Evolutionary conservation across 2,329 filamentous ascomycete species (phyloP).

Genomic region (Colletotrichum sp.): DNA sequence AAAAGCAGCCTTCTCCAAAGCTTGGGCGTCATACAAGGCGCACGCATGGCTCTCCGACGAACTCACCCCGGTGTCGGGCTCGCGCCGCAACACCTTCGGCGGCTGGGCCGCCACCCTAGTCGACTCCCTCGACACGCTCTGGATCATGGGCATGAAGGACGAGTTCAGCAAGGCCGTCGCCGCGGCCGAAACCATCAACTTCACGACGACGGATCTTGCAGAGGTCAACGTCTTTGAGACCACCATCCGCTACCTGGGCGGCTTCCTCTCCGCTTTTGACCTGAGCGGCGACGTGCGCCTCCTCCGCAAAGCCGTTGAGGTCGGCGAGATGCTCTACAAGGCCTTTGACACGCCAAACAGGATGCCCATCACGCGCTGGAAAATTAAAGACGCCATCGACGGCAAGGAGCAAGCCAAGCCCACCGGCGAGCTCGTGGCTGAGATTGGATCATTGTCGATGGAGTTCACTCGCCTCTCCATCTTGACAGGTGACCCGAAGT

Average conservation of each 20-base stretch:
- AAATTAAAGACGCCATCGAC: slow-evolving; percentile 27
- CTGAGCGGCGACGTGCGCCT: slow-evolving; percentile 45
- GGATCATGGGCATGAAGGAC: slow-evolving; percentile 63
- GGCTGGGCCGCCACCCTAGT: slow-evolving; percentile 65
- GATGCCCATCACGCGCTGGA: slow-evolving; percentile 42
- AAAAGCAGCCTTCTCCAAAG: slow-evolving; percentile 45
- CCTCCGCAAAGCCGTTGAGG: slow-evolving; percentile 47
- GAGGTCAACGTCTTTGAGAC: slow-evolving; percentile 49
- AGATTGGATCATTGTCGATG: slow-evolving; percentile 70
- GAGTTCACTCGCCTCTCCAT: slow-evolving; percentile 78
- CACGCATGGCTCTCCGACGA: slow-evolving; percentile 60
- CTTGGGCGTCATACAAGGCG: slow-evolving; percentile 56
- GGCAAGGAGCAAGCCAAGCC: slow-evolving; percentile 18
- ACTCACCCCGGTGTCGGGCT: slow-evolving; percentile 51
- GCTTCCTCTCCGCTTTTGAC: slow-evolving; percentile 50
- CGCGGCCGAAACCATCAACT: slow-evolving; percentile 54
- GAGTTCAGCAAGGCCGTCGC: slow-evolving; percentile 61
- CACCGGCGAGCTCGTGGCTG: slow-evolving; percentile 51
- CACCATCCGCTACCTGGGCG: slow-evolving; percentile 49
- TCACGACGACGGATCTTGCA: slow-evolving; percentile 42
- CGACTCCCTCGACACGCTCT: slow-evolving; percentile 65
- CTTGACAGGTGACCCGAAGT: slow-evolving; percentile 72
- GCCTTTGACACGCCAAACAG: slow-evolving; percentile 55
- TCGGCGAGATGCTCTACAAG: slow-evolving; percentile 52
- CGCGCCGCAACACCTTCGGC: slow-evolving; percentile 52